Percentiles rank a stretch among this genome's conserved stretches.
These are phyloP conservation scores for Microcyclospora tardicrescens DNA, from an alignment of 2,329 filamentous ascomycete species.

Conservation along the genomic window DNA sequence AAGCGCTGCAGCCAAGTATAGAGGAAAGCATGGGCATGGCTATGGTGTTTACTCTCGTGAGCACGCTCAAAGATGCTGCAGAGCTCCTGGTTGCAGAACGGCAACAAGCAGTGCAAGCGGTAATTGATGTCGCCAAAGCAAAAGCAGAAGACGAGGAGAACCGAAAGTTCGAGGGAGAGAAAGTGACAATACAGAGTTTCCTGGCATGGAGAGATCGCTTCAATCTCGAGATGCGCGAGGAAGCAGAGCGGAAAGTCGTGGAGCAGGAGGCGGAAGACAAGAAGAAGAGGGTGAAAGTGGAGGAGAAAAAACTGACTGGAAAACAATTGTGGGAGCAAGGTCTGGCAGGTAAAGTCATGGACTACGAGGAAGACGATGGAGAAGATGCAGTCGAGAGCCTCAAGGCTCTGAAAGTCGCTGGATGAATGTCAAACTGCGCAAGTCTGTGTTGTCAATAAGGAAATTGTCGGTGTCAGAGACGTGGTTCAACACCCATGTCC, in stretches of 20 bases:
- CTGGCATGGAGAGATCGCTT: constrained; percentile 71
- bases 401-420: constrained; percentile 55
- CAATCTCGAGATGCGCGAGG: constrained; percentile 65
- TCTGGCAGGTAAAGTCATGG: constrained; percentile 47
- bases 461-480: too few species aligned
- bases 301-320: constrained; percentile 68
- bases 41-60: constrained; percentile 89
- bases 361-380: constrained; percentile 56
- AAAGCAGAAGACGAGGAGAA: constrained; percentile 83
- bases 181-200: constrained; percentile 79
- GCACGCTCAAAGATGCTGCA: constrained; percentile 77
- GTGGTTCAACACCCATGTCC: too few species aligned
- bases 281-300: constrained; percentile 44
- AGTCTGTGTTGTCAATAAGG: too few species aligned
- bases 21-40: constrained; percentile 93
- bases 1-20: constrained; percentile 58
- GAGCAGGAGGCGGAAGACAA: constrained; percentile 60
- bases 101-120: constrained; percentile 46
- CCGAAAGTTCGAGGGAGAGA: constrained; percentile 83
- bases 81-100: constrained; percentile 71
- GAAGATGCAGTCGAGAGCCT: constrained; percentile 48
- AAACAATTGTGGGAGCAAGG: constrained; percentile 38
- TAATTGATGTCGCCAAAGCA: constrained; percentile 40
- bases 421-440: constrained; percentile 7
- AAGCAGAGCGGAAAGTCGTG: constrained; percentile 41